phyloP scores from a whole-genome alignment of 495 filamentous ascomycete genomes.

The Ramalina peruviana region DNA sequence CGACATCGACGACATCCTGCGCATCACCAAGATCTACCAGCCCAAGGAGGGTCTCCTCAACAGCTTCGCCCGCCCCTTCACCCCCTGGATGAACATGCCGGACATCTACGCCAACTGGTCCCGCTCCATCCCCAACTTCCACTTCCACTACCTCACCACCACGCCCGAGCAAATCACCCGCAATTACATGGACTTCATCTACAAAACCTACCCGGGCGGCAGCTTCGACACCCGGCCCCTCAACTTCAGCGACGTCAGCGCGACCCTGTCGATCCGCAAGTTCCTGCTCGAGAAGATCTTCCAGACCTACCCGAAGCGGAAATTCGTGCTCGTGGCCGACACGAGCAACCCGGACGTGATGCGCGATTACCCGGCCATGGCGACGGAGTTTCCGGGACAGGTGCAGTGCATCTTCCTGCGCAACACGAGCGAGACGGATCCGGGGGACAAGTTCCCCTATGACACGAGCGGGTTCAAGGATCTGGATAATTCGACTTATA shows the following conservation, averaged over 20 bases:
- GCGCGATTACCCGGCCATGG: constrained; percentile 56
- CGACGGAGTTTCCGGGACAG: constrained; percentile 46
- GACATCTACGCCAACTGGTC: constrained; percentile 58
- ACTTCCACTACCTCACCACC: constrained; percentile 77
- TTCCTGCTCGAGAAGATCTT: constrained; percentile 56
- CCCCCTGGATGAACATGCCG: constrained; percentile 67
- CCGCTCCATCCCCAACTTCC: constrained; percentile 40
- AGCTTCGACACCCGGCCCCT: constrained; percentile 65
- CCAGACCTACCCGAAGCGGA: constrained; percentile 57
- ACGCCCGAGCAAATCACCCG: constrained; percentile 68
- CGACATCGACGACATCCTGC: constrained; percentile 70
- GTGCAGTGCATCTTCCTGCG: constrained; percentile 69
- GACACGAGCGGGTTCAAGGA: constrained; percentile 56
- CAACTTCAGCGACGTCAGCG: constrained; percentile 61
- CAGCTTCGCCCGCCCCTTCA: constrained; percentile 58
- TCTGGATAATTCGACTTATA: constrained; percentile 48
- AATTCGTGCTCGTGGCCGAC: constrained; percentile 64
- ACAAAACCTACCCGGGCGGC: constrained; percentile 53
- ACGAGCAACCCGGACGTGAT: constrained; percentile 69
- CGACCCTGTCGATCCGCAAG: constrained; percentile 55
- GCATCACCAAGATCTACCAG: constrained; percentile 69
- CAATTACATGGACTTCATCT: constrained; percentile 73
- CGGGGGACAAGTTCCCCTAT: constrained; percentile 50
- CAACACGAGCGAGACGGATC: constrained; percentile 58
- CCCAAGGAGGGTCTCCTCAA: constrained; percentile 61